Evolutionary conservation across 805 yeast species (phyloP).

Genomic region (Cyberlindnera euphorbiiphila): DNA sequence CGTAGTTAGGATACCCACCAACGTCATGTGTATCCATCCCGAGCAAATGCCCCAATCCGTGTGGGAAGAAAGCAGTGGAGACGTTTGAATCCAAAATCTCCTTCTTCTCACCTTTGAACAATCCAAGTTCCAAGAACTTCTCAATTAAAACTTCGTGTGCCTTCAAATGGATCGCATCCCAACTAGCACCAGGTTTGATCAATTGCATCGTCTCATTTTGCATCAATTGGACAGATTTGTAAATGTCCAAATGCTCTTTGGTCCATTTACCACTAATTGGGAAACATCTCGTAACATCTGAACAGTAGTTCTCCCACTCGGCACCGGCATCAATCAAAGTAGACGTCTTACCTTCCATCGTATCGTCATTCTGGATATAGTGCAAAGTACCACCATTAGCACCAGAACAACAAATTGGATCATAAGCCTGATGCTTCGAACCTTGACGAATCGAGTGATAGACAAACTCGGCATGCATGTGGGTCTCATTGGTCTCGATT

Average conservation of each 20-base stretch:
- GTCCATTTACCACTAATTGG: constrained; percentile 91
- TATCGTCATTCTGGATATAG: constrained; percentile 77
- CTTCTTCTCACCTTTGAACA: constrained; percentile 58
- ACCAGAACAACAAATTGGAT: constrained; percentile 95
- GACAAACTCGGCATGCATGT: constrained; percentile 91
- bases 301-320: constrained; percentile 90
- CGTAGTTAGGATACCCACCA: constrained; percentile 83
- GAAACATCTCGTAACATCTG: constrained; percentile 94
- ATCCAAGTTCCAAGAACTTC: constrained; percentile 68
- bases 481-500: constrained; percentile 82
- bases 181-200: constrained; percentile 75
- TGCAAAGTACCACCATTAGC: constrained; percentile 88
- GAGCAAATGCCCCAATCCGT: constrained; percentile 89
- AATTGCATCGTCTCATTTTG: constrained; percentile 65
- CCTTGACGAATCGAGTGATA: constrained; percentile 95
- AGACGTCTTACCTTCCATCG: constrained; percentile 52
- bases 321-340: constrained; percentile 95
- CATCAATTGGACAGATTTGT: constrained; percentile 78
- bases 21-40: constrained; percentile 98
- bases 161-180: constrained; percentile 81
- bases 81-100: constrained; percentile 70
- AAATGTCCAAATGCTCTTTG: constrained; percentile 78
- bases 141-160: constrained; percentile 78
- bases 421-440: constrained; percentile 82
- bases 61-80: constrained; percentile 84